Conservation (phyloP, 1,284 basidiomycete genomes). For the Heterobasidion occidentale region DNA sequence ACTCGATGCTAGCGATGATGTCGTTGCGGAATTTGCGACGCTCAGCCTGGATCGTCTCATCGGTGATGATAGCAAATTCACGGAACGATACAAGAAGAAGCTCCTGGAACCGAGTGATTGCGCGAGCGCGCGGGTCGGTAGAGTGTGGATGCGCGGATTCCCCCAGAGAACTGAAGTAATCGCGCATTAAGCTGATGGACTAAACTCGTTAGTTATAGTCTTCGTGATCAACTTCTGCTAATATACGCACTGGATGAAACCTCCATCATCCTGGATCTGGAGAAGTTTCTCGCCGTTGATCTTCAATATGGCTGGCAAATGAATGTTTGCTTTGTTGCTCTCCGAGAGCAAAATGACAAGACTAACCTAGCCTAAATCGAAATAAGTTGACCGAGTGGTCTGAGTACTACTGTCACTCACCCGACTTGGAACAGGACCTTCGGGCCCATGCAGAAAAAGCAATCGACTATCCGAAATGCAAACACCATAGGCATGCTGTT, state of each 20-base stretch:
- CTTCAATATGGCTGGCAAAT: conserved; percentile 79
- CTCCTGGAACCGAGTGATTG: conserved; percentile 98
- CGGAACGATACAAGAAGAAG: conserved; percentile 93
- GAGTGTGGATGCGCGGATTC: conserved; percentile 93
- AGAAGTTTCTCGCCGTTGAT: conserved; percentile 95
- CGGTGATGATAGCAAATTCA: conserved; percentile 95
- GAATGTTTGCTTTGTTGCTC: conserved; percentile 5
- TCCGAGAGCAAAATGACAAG: neutral
- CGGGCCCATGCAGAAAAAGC: conserved; percentile 98
- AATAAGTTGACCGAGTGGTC: neutral
- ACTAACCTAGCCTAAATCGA: conserved; percentile 17
- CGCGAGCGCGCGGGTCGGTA: conserved; percentile 81
- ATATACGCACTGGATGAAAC: conserved; percentile 73
- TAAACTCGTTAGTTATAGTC: neutral
- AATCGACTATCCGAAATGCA: conserved; percentile 97
- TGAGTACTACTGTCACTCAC: conserved; percentile 36
- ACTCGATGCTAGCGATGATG: conserved; percentile 91
- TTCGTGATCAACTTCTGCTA: neutral
- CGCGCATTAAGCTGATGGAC: conserved; percentile 72
- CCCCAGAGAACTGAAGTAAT: conserved; percentile 91
- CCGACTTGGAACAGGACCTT: conserved; percentile 98
- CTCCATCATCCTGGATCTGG: conserved; percentile 96
- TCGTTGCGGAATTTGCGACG: conserved; percentile 84
- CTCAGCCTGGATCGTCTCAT: conserved; percentile 89
- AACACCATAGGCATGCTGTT: conserved; percentile 99